A percentile compares a stretch with the other conserved stretches of the same genome.
phyloP scores from a whole-genome alignment of 495 filamentous ascomycete species.

The Echria macrotheca region DNA sequence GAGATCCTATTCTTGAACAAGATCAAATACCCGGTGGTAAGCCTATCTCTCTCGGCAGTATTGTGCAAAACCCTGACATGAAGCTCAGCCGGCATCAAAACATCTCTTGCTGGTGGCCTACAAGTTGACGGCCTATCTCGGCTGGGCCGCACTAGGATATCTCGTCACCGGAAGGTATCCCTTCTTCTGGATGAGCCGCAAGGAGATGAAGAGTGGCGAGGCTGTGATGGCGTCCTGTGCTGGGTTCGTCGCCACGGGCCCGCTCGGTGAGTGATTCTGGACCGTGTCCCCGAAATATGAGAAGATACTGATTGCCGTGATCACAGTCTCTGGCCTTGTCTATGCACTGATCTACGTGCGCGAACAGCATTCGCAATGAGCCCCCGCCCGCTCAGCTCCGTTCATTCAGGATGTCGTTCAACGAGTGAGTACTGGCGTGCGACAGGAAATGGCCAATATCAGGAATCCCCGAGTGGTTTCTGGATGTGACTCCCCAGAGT shows the following conservation, averaged over 20 bases:
- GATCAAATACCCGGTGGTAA: slow-evolving; percentile 44
- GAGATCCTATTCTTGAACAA: slow-evolving; percentile 46
- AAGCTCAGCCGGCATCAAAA: too few species aligned
- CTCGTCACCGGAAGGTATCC: slow-evolving; percentile 39
- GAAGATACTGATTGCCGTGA: background rate
- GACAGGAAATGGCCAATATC: too few species aligned
- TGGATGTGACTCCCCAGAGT: too few species aligned
- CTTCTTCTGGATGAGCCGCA: slow-evolving; percentile 46
- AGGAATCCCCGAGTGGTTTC: too few species aligned
- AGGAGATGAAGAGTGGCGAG: slow-evolving; percentile 27
- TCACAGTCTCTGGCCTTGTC: slow-evolving; percentile 36
- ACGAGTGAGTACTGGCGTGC: too few species aligned
- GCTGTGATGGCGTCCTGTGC: slow-evolving; percentile 30
- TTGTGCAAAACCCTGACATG: background rate
- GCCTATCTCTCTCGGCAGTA: background rate
- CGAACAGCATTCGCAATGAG: too few species aligned
- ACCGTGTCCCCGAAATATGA: too few species aligned
- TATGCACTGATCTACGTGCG: slow-evolving; percentile 42
- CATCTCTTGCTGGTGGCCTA: too few species aligned
- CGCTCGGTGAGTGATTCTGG: slow-evolving; percentile 31
- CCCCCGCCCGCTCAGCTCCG: background rate
- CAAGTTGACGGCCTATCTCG: too few species aligned
- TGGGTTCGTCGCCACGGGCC: slow-evolving; percentile 30
- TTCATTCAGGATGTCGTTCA: slow-evolving; percentile 4
- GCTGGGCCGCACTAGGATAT: slow-evolving; percentile 44